Conservation (phyloP, 805 yeast species). For the Candida patagonica region DNA sequence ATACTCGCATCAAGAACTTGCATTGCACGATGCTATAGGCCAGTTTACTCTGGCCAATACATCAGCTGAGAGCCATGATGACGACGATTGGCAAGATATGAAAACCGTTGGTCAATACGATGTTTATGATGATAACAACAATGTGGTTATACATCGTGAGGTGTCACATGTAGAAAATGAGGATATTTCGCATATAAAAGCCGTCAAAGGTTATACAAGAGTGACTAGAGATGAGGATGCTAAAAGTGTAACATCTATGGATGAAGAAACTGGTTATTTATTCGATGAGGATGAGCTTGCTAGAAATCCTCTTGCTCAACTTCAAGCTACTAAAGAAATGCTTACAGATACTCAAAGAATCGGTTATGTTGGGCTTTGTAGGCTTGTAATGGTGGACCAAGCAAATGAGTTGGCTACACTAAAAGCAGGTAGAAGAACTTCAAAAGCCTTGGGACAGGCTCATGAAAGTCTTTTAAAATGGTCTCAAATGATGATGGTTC, state of each 20-base stretch:
- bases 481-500: conserved; percentile 63
- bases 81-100: conserved; percentile 67
- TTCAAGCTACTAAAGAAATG: conserved; percentile 72
- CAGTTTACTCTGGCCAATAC: background rate
- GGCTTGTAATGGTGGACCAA: conserved; percentile 67
- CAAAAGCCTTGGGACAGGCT: conserved; percentile 51
- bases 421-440: conserved; percentile 37
- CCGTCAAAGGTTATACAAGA: conserved; percentile 73
- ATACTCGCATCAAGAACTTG: conserved; percentile 11
- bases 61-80: conserved; percentile 12
- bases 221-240: conserved; percentile 80
- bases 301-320: conserved; percentile 49
- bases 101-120: conserved; percentile 69
- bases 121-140: conserved; percentile 67
- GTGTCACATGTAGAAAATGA: conserved; percentile 16
- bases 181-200: conserved; percentile 17
- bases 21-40: background rate
- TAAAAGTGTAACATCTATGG: conserved; percentile 44
- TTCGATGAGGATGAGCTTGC: conserved; percentile 39
- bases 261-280: conserved; percentile 47
- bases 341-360: conserved; percentile 76
- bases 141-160: conserved; percentile 23
- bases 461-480: conserved; percentile 68
- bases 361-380: conserved; percentile 83
- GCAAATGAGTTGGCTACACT: conserved; percentile 62